Base-by-base conservation (phyloP, 306 rosid genomes). In the Amphicarpaea edgeworthii region DNA sequence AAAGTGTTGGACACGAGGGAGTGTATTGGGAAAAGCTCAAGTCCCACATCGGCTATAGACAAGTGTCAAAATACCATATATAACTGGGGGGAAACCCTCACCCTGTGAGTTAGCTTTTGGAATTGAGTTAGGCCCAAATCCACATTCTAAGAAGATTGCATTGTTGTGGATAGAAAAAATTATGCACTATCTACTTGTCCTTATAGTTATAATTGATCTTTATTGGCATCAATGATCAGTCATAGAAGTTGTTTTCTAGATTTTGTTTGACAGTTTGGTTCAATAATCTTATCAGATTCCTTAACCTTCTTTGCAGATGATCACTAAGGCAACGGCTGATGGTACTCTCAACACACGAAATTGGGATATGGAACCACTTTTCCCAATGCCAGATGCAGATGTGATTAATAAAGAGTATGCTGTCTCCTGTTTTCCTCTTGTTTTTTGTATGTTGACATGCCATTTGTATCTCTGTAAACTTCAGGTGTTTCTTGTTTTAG, bases 291-390 rank as follows among this genome's bases (percentile, higher is more conserved):
- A 38, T 12, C 50, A 54, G 55, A 42, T 32, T 80, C 55, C 50
- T 55, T 57, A 55, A 57, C 81, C 53, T 78, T 47, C 62, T 66
- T 81, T 85, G 77, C 88, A 95, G 99, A 83, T 90, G 87, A 86
- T 95, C 76, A 95, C 98, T 15, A 90, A 89, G 84, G 99, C 97
- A 73, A 95, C 93, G 68, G 97, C 90, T 74, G 98, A 95, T 85
- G 91, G 97, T 77, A 89, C 99, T 34, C 91, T 95, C 45, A 80
- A 70, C 78, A 83, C 96, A 19, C 86, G 84, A 64, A 85, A 95
- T 85, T 95, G 99, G 99, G 99, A 95, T 85, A 84, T 79, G 66
- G 99, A 95, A 68, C 97, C 99, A 41, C 93, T 95, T 58, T 95
- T 95, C 51, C 89, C 89, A 6, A 82, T 92, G 70, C 98, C 97